Conservation (phyloP, 164 flowering plant species). For the Vitis riparia region DNA sequence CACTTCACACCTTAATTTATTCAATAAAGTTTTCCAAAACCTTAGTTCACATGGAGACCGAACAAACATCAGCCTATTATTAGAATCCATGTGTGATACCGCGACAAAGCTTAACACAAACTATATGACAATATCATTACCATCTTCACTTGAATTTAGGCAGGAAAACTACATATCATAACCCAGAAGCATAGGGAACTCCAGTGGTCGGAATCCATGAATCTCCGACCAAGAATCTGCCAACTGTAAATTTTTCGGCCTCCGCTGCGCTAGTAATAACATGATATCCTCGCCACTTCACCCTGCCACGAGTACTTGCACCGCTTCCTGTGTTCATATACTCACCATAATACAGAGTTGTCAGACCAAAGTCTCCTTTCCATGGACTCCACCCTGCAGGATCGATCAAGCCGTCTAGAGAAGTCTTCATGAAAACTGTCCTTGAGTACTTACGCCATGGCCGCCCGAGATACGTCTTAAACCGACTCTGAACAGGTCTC, state of each 20-base stretch:
- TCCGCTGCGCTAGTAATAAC: slow-evolving; percentile 27
- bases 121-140: slow-evolving; percentile 3
- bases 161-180: slow-evolving; percentile 21
- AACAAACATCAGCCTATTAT: neutral
- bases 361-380: slow-evolving; percentile 43
- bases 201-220: slow-evolving; percentile 58
- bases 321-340: slow-evolving; percentile 54
- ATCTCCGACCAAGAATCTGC: slow-evolving; percentile 45
- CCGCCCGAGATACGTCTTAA: slow-evolving; percentile 46
- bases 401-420: slow-evolving; percentile 33
- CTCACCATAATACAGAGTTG: slow-evolving; percentile 58
- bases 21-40: too few species aligned
- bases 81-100: neutral
- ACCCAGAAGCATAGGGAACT: slow-evolving; percentile 41
- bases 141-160: neutral
- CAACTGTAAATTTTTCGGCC: slow-evolving; percentile 49
- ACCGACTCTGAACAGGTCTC: slow-evolving; percentile 10
- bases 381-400: slow-evolving; percentile 59
- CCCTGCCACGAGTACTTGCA: slow-evolving; percentile 39
- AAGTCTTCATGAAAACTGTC: slow-evolving; percentile 49
- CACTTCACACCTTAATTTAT: too few species aligned
- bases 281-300: slow-evolving; percentile 55
- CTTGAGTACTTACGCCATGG: slow-evolving; percentile 65
- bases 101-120: neutral
- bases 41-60: too few species aligned